Base-by-base conservation (phyloP, 495 filamentous ascomycete genomes). In the Aspergillus indologenus region DNA sequence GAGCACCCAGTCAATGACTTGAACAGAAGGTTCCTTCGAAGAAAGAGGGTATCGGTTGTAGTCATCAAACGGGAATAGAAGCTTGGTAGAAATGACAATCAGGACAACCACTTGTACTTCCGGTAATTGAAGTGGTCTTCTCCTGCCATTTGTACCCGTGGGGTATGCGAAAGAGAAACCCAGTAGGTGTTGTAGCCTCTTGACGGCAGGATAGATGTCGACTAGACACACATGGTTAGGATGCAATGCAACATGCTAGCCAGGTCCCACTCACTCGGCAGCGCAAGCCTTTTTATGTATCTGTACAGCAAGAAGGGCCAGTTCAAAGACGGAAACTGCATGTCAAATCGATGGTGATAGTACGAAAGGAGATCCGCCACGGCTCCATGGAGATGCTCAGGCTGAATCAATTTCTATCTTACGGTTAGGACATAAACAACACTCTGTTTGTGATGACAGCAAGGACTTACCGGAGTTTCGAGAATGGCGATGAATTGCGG, bases 21-120 rank as follows among this genome's bases (percentile, higher is more conserved):
- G 68, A 3, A 77, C 74, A 17, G 85, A 80, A 6, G 87, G 85
- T 58, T 94, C 90, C 12, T 77, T 68, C 2, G 70, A 54, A 18
- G 77, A 79, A 11, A 66, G 64, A 0, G 91, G 86, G 52, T 81
- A 74, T 19, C 87, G 79, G 51, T 79, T 67, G 11, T 84, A 58
- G 15, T 75, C 74, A 66, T 94, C 90, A 34, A 96, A 82, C 0
- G 92, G 90, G 65, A 90, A 91, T 20, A 85, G 70, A 5, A 95
- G 70, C 65, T 97, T 98, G 7, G 87, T 84, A 11, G 87, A 83
- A 21, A 96, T 81, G 5, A 96, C 75, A n/a, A 96, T 65, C 6
- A 92, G 71, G 19, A 83, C 78, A 49, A 90, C 78, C 0, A 97
- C 68, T 45, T 87, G 80, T 3, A 88, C 72, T 65, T 97, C 94